A percentile compares a stretch with the other conserved stretches of the same genome.
Conservation (phyloP, 257 asterid genomes). For the Catharanthus roseus region DNA sequence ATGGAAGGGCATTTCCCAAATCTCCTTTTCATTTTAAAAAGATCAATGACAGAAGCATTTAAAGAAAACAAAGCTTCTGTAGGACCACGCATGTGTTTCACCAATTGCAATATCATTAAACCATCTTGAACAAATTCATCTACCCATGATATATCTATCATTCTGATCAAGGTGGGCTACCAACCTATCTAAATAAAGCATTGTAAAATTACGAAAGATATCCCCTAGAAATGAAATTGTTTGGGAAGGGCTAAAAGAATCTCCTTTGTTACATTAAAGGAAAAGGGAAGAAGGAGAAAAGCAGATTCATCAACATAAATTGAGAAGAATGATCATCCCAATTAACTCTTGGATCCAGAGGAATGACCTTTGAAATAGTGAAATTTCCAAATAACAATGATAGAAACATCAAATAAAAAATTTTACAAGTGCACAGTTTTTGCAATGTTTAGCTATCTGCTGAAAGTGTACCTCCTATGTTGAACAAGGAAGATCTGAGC, state of each 20-base stretch:
- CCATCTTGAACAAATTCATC: background rate
- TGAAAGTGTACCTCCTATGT: constrained; percentile 28
- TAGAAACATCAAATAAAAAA: too few relatives aligned
- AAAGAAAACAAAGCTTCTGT: background rate
- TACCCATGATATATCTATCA: background rate
- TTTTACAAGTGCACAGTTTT: background rate
- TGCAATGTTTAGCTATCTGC: background rate
- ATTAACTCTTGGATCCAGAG: too few relatives aligned
- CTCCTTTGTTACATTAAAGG: too few relatives aligned
- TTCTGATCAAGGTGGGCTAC: background rate
- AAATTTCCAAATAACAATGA: too few relatives aligned
- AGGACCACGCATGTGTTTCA: background rate
- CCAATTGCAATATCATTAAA: background rate
- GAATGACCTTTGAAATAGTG: too few relatives aligned
- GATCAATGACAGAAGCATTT: background rate
- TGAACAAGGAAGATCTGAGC: constrained; percentile 19
- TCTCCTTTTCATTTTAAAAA: background rate
- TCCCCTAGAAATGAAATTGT: too few relatives aligned
- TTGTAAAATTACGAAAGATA: background rate
- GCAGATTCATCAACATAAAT: too few relatives aligned
- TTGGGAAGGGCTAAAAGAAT: too few relatives aligned
- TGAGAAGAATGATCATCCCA: too few relatives aligned
- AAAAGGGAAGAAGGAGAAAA: too few relatives aligned
- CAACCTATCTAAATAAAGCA: background rate
- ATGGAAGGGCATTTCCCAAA: background rate